Percentiles rank a stretch among this genome's conserved stretches.
Conservation (phyloP, 2,329 filamentous ascomycete species). For the Talaromyces rugulosus region DNA sequence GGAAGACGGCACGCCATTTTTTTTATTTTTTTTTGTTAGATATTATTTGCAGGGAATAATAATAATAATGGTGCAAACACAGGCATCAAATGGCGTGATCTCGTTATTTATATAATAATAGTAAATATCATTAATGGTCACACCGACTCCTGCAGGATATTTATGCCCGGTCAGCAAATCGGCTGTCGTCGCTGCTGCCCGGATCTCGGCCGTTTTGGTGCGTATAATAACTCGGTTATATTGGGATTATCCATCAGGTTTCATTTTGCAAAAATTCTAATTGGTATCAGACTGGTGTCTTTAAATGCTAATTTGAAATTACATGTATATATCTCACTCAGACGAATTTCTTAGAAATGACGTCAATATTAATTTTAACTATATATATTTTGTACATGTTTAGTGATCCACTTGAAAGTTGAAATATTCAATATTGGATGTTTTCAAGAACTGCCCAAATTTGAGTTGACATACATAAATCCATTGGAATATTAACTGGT, state of each 20-base stretch:
- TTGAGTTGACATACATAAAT: too few relatives aligned
- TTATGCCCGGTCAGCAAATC: neutral
- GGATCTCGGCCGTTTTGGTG: neutral
- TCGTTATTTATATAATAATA: neutral
- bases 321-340: too few relatives aligned
- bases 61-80: neutral
- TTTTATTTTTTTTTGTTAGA: neutral
- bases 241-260: neutral
- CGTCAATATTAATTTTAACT: too few relatives aligned
- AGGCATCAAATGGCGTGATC: neutral
- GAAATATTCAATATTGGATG: too few relatives aligned
- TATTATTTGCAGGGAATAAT: neutral
- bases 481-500: too few relatives aligned
- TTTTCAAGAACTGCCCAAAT: too few relatives aligned
- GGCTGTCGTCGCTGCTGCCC: neutral
- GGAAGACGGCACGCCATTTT: slow-evolving; percentile 1
- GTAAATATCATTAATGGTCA: neutral
- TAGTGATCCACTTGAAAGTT: too few relatives aligned
- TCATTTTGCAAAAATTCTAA: too few relatives aligned
- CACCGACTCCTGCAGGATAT: neutral
- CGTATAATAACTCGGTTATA: neutral
- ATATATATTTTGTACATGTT: too few relatives aligned
- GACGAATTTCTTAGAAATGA: too few relatives aligned
- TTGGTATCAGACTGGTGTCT: too few relatives aligned
- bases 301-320: too few relatives aligned